A percentile compares a stretch with the other conserved stretches of the same genome.
Evolutionary conservation across 1,284 basidiomycete genomes (phyloP).

Genomic region (Jaminaea rosea): DNA sequence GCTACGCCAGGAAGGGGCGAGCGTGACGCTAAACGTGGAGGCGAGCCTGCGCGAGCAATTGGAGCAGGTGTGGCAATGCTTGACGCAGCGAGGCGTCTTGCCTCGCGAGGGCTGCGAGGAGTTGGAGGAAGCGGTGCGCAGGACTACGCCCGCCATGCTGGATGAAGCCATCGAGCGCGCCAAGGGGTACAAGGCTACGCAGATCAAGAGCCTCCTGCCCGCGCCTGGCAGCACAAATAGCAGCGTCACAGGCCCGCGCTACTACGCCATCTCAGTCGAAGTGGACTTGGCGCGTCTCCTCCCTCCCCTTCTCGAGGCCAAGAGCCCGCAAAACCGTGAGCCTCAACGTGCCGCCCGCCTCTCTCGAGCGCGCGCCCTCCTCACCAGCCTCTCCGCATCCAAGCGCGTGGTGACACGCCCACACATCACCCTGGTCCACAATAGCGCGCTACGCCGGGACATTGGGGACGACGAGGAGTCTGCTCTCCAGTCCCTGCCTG

Average conservation of each 20-base stretch:
- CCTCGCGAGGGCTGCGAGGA: too few species aligned
- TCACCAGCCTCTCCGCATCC: not conserved
- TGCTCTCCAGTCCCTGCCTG: too few species aligned
- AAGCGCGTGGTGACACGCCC: conserved; percentile 58
- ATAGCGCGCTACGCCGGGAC: not conserved
- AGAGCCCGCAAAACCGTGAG: too few species aligned
- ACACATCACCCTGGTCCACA: conserved; percentile 79
- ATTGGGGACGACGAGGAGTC: conserved; percentile 20
- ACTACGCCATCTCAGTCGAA: conserved; percentile 32
- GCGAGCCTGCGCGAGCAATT: conserved; percentile 45
- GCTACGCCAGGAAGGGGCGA: conserved; percentile 59
- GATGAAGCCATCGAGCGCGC: conserved; percentile 14
- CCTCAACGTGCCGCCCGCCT: too few species aligned
- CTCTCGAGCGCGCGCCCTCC: not conserved
- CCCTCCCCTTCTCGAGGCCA: not conserved
- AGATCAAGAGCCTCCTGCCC: conserved; percentile 1
- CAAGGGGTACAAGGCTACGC: conserved; percentile 9
- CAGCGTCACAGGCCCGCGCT: conserved; percentile 7
- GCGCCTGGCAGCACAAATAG: not conserved
- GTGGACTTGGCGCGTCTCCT: conserved; percentile 13
- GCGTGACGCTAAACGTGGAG: conserved; percentile 60
- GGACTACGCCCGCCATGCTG: too few species aligned
- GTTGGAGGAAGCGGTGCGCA: too few species aligned
- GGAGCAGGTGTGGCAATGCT: conserved; percentile 1
- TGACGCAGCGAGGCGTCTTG: conserved; percentile 1